Evolutionary conservation across 1,284 basidiomycete species (phyloP), one percentile per base, ranked within the genome.

Genomic region (Chalciporus sp.): DNA sequence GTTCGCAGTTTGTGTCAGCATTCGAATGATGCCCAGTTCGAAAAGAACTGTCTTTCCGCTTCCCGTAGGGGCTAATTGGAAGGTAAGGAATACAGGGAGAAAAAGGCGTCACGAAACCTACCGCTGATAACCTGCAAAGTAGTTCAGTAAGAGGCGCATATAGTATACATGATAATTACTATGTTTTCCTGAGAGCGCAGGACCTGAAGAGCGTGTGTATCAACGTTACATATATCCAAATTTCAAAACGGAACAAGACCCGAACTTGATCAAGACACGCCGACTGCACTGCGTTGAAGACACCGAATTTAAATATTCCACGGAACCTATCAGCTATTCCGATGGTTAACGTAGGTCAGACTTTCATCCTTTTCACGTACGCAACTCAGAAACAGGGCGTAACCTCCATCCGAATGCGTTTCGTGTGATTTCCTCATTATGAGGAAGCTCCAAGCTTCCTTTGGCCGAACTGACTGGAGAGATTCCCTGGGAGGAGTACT

Each of bases 1-100:
- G 20, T 72, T 69, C 47, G 70, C 65, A 8, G 76, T 72, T 47
- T 76, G 72, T 47, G 75, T 77, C 35, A 95, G 74, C 80, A 94
- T 83, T 29, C 84, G 84, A 47, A 98, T 84, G 47, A 98, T 89
- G 0, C 92, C 85, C 11, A 99, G 75, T 69, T 99, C 96, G 62
- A 99, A 99, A 7, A 98, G 73, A 1, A 91, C 93, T 0, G 95
- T 95, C 73, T 97, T 97, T 26, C 95, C 95, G 44, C 92, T 91
- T 23, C 94, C 92, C 7, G 94, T 97, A 0, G 94, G 94, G 1
- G 95, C 94, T 88, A 65, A 27, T 40, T 43, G 31, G 31, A 47
- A n/a, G 51, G 48, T 49, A 39, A 51, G 41, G 56, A 45, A 61
- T 53, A 29, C 27, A 42, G 27, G 20, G 20, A 40, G 39, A 11